A percentile compares a stretch with the other conserved stretches of the same genome.
Conservation (phyloP, 176 grass and related monocot genomes). For the Paspalum vaginatum region DNA sequence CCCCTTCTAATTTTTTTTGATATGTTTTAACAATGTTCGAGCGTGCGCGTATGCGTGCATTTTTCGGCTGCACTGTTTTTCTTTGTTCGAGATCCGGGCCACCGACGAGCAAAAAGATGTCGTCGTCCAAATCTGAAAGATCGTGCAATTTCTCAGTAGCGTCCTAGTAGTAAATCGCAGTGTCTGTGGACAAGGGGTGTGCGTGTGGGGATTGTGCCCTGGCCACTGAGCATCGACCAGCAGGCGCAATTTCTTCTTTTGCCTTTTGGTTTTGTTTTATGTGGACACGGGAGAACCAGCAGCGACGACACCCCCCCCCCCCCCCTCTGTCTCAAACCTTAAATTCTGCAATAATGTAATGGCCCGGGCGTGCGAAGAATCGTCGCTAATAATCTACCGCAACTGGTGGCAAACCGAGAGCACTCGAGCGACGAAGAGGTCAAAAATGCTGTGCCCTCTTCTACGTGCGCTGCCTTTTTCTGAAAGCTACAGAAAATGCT, state of each 20-base stretch:
- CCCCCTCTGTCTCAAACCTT: slow-evolving; percentile 52
- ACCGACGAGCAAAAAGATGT: background rate
- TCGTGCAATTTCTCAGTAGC: background rate
- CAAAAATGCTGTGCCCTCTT: slow-evolving; percentile 33
- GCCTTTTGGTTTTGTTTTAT: slow-evolving; percentile 41
- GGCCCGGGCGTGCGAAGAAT: slow-evolving; percentile 30
- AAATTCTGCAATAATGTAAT: slow-evolving; percentile 47
- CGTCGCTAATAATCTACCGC: background rate
- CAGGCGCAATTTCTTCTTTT: background rate
- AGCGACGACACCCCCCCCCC: too few relatives aligned
- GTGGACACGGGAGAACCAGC: slow-evolving; percentile 46
- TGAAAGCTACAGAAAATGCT: slow-evolving; percentile 29
- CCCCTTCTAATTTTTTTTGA: background rate
- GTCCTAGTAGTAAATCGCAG: background rate
- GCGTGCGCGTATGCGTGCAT: background rate
- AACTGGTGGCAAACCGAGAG: slow-evolving; percentile 45
- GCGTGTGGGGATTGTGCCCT: slow-evolving; percentile 21
- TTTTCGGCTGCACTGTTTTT: background rate
- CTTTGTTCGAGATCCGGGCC: background rate
- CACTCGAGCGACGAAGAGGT: slow-evolving; percentile 40
- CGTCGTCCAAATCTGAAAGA: background rate
- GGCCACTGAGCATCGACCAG: slow-evolving; percentile 34
- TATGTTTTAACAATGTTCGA: background rate
- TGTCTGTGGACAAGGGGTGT: background rate
- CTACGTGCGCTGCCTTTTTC: slow-evolving; percentile 31